phyloP scores from a whole-genome alignment of 306 rosid genomes.

The Cucumis hystrix region DNA sequence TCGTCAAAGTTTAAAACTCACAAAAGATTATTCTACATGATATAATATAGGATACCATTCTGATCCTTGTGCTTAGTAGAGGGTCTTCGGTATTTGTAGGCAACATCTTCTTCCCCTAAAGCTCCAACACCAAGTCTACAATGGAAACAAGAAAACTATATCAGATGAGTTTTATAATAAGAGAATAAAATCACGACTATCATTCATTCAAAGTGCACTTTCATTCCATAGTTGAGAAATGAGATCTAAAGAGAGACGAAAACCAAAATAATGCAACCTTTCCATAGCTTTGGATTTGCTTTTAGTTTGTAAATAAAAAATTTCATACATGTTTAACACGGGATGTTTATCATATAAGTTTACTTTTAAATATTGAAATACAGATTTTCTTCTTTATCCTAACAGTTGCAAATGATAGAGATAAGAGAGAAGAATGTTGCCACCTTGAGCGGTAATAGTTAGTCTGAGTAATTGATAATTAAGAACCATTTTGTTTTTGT shows the following conservation, averaged over 20 bases:
- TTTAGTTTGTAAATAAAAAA: background rate
- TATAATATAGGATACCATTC: conserved; percentile 23
- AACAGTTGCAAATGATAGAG: background rate
- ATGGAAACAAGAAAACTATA: conserved; percentile 22
- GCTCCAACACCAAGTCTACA: conserved; percentile 96
- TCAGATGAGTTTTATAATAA: background rate
- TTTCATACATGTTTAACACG: background rate
- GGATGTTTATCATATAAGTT: background rate
- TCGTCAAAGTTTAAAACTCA: conserved; percentile 10
- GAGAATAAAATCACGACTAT: background rate
- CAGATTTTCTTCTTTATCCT: background rate
- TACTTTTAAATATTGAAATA: background rate
- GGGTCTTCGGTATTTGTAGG: background rate
- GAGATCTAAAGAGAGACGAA: background rate
- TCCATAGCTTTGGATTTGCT: background rate
- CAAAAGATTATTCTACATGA: conserved; percentile 10
- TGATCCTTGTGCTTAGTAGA: conserved; percentile 4
- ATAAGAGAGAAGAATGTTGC: background rate
- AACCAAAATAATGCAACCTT: background rate
- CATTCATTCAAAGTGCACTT: background rate
- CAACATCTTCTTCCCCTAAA: conserved; percentile 23
- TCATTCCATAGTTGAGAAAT: background rate
- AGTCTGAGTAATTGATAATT: background rate
- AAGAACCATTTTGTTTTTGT: no score
- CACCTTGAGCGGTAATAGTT: background rate